Conservation (phyloP, 2,329 filamentous ascomycete species). For the Xylariaceae sp. region DNA sequence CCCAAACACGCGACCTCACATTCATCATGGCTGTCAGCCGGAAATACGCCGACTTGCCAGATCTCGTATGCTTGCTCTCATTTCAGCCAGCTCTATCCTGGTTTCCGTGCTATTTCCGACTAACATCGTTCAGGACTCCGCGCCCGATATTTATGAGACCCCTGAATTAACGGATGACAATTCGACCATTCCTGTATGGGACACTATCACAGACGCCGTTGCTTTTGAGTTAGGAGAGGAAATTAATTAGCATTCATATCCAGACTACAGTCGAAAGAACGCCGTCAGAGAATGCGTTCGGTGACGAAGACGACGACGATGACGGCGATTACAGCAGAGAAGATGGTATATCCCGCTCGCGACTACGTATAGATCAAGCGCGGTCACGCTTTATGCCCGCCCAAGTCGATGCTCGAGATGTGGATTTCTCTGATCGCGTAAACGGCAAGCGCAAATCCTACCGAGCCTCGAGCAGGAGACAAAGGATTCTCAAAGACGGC, state of each 20-base stretch:
- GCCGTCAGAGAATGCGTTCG: conserved; percentile 56
- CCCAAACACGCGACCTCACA: not conserved
- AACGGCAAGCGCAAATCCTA: conserved; percentile 79
- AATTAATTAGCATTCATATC: conserved; percentile 20
- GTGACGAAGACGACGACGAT: conserved; percentile 34
- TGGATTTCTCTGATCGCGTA: conserved; percentile 87
- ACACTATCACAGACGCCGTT: not conserved
- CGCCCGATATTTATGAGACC: conserved; percentile 94
- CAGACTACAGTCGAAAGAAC: conserved; percentile 53
- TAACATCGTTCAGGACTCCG: conserved; percentile 62
- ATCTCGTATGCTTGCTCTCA: conserved; percentile 67
- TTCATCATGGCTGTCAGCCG: conserved; percentile 63
- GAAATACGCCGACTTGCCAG: conserved; percentile 77
- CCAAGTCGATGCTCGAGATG: conserved; percentile 68
- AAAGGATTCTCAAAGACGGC: conserved; percentile 57
- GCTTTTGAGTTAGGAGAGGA: not conserved
- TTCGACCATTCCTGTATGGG: conserved; percentile 71
- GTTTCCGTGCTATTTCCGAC: not conserved
- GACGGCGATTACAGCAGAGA: conserved; percentile 51
- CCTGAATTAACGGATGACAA: conserved; percentile 87
- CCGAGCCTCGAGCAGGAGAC: conserved; percentile 63
- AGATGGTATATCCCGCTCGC: conserved; percentile 65
- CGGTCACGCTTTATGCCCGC: conserved; percentile 72
- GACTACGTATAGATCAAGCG: conserved; percentile 72
- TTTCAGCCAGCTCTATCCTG: conserved; percentile 3